Base-by-base conservation (phyloP, 495 filamentous ascomycete species). In the Geoglossum glabrum region DNA sequence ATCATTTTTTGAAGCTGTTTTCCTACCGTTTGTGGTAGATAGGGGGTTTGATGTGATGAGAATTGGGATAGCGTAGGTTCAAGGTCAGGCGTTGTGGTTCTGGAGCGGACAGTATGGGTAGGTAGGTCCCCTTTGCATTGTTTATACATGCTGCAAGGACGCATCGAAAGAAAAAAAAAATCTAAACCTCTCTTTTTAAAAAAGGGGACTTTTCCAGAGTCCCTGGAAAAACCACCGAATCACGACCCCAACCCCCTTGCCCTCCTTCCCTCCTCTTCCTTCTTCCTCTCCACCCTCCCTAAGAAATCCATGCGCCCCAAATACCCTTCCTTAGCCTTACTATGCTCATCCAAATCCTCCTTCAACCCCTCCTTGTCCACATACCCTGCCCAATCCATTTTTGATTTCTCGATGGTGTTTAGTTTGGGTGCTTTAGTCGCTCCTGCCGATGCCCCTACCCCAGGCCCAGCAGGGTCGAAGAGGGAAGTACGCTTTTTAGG, bases 361-460 rank as follows among this genome's bases (percentile, higher is more conserved):
- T 81, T 81, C 70, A 98, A 84, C 1, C 92, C 93, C 62, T 52
- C 49, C 58, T 87, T 76, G 65, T 97, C 90, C 51, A 97, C 93
- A 64, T 86, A 94, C 46, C 83, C 83, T 3, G 87, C 87, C 92
- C 92, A 98, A 67, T 98, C 92, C 72, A 95, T 76, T 54, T 86
- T 76, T 36, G 85, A 90, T 73, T 98, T 98, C 72, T 97, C 89
- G 25, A 98, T 84, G 0, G 90, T 94, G 67, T 95, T 97, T 65
- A 97, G 77, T 65, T 96, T 96, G 66, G 83, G 81, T 9, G 55
- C 33, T 31, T 62, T 58, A 17, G 49, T 50, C 13, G 60, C 60
- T n/a, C 45, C n/a, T n/a, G n/a, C n/a, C 61, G 60, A 17, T 59
- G 36, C 57, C 5, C 68, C 61, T 5, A 72, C 67, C 61, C 33